Evolutionary conservation across 139 green algal species (phyloP).

Genomic region (Ettlia oleoabundans): DNA sequence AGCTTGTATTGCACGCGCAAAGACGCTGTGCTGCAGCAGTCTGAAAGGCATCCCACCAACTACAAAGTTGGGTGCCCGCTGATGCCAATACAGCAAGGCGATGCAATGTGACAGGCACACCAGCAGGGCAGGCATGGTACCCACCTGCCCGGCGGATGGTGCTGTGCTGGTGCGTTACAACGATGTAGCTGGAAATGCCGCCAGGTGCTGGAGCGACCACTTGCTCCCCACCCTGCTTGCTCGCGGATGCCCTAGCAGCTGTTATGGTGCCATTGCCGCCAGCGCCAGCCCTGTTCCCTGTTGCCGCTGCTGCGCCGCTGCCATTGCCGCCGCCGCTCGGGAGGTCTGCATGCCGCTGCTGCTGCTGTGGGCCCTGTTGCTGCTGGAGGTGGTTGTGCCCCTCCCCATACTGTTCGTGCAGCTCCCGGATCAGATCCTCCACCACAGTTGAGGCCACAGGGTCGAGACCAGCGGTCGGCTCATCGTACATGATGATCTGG

Average conservation of each 20-base stretch:
- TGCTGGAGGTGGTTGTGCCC: background rate
- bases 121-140: background rate
- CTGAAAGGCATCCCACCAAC: too few species aligned
- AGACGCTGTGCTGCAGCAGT: too few species aligned
- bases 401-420: slow-evolving; percentile 67
- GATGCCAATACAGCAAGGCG: background rate
- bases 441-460: slow-evolving; percentile 97
- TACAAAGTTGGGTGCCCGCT: too few species aligned
- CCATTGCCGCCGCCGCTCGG: slow-evolving; percentile 18
- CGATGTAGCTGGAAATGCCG: slow-evolving; percentile 93
- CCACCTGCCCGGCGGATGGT: slow-evolving; percentile 29
- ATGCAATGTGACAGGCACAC: background rate
- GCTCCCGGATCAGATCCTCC: slow-evolving; percentile 94
- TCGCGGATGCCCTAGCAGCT: background rate
- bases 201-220: background rate
- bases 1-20: too few species aligned
- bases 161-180: slow-evolving; percentile 98
- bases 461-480: slow-evolving; percentile 98
- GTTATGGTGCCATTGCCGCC: background rate
- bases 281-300: background rate
- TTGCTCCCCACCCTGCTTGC: background rate
- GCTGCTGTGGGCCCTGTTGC: background rate
- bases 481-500: slow-evolving; percentile 99
- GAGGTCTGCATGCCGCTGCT: background rate
- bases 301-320: slow-evolving; percentile 4